Percentiles rank a stretch among this genome's conserved stretches.
Evolutionary conservation across 2,329 filamentous ascomycete species (phyloP).

Genomic region (Knufia petricola): DNA sequence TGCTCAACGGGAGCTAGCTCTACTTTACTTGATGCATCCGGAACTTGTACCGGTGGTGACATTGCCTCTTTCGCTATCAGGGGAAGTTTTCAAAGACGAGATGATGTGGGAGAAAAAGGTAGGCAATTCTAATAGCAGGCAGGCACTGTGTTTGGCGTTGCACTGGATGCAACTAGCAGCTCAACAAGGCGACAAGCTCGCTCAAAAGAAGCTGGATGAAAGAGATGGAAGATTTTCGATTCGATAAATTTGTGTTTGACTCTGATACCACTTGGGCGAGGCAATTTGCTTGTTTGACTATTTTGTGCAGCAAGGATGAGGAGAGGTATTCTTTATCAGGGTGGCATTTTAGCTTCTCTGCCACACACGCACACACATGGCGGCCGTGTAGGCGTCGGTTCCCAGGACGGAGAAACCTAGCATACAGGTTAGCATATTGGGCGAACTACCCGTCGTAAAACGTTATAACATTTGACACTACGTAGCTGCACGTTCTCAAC

Average conservation of each 20-base stretch:
- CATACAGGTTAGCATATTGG: too few relatives aligned
- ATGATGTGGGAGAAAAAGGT: conserved; percentile 54
- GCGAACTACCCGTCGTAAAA: neutral
- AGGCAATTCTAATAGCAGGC: conserved; percentile 46
- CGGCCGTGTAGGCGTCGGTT: neutral
- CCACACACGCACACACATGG: neutral
- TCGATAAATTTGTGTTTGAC: conserved; percentile 31
- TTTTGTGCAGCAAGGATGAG: neutral
- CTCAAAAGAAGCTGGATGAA: conserved; percentile 71
- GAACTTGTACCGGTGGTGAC: conserved; percentile 72
- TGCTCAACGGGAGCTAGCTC: conserved; percentile 83
- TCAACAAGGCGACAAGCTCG: conserved; percentile 74
- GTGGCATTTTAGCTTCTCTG: too few relatives aligned
- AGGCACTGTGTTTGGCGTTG: conserved; percentile 84
- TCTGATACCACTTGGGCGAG: conserved; percentile 8
- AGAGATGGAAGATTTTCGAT: conserved; percentile 50
- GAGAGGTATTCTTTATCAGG: too few relatives aligned
- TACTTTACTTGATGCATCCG: conserved; percentile 86
- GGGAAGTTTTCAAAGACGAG: conserved; percentile 82
- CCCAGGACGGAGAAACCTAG: too few relatives aligned
- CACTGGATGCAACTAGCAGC: conserved; percentile 95
- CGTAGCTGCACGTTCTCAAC: neutral
- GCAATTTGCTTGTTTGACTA: neutral
- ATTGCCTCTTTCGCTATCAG: conserved; percentile 70
- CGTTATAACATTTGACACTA: neutral